Evolutionary conservation across 2,329 filamentous ascomycete species (phyloP), one percentile per base, ranked within the genome.

Genomic region (Cryoendolithus antarcticus): DNA sequence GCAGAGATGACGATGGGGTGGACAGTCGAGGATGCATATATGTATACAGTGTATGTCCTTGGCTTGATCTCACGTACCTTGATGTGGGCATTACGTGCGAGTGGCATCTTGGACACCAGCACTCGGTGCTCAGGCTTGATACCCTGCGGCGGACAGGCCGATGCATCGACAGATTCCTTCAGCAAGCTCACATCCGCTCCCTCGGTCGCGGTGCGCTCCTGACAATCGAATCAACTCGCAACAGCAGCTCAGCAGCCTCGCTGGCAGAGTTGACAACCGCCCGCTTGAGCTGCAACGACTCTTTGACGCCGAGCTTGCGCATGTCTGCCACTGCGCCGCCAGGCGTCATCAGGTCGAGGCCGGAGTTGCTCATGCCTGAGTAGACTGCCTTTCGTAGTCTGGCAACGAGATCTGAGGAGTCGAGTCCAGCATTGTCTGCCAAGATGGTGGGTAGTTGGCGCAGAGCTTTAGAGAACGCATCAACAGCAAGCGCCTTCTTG

Each of bases 191-290:
- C 71, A 82, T 80, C 53, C 83, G 75, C 62, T 89, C 82, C 46
- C 86, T 73, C 65, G 75, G 78, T 60, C 91, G 73, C 38, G 91
- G 91, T 38, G 91, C 91, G 37, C 86, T 84, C 45, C 89, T 80
- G 61, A 98, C 96, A 62, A 98, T 98, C 63, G 96, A 91, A 67
- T 98, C 91, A 38, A 98, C 91, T 59, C 91, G 77, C 49, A 98
- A 71, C 47, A 98, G 74, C 48, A 96, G 71, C 83, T 98, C 91
- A 49, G 91, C 88, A 46, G 91, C 91, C 66, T 98, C 91, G 42
- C 86, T 93, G 13, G 91, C 91, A 45, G 86, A 94, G 38, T 83
- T 93, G 37, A 98, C 91, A 39, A 98, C 91, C n/a, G 91, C 91
- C 60, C 78, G 82, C 76, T 98, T 98, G 60, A 98, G 68, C 73